A percentile compares a stretch with the other conserved stretches of the same genome.
Evolutionary conservation across 257 asterid genomes (phyloP).

Genomic region (Parsonsia alboflavescens): DNA sequence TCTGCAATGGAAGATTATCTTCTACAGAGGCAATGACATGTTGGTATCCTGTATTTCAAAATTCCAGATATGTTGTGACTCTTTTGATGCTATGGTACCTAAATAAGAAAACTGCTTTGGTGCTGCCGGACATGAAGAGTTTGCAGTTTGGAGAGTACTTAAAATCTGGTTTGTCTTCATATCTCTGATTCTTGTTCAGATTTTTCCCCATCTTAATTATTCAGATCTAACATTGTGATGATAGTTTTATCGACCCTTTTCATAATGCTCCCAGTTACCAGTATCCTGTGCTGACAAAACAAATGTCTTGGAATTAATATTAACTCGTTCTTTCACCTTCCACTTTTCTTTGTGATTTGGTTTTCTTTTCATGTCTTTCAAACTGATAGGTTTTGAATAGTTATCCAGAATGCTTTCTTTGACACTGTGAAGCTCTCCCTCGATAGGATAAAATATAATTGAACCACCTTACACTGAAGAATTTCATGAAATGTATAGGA

Average conservation of each 20-base stretch:
- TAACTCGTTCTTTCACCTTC: not conserved
- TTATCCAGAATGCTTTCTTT: not conserved
- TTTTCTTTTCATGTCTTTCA: not conserved
- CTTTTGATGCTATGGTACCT: slow-evolving; percentile 38
- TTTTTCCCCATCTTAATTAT: not conserved
- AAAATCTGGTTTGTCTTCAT: slow-evolving; percentile 32
- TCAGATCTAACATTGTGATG: not conserved
- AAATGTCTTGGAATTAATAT: not conserved
- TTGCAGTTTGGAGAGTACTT: slow-evolving; percentile 35
- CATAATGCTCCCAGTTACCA: too few relatives aligned
- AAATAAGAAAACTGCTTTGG: slow-evolving; percentile 28
- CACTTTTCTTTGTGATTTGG: not conserved
- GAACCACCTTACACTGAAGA: not conserved
- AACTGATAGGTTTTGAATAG: not conserved
- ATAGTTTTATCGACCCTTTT: not conserved
- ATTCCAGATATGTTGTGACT: slow-evolving; percentile 41
- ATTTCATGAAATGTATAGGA: not conserved
- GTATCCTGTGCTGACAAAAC: not conserved
- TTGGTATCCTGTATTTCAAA: not conserved
- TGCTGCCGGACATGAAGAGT: slow-evolving; percentile 28
- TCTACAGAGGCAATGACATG: not conserved
- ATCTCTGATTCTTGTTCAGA: not conserved
- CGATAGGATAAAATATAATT: not conserved
- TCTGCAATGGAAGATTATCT: not conserved
- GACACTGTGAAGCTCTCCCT: not conserved